Percentiles rank a stretch among this genome's conserved stretches.
phyloP scores from a whole-genome alignment of 2,329 filamentous ascomycete genomes.

The Sporothrix luriei region DNA sequence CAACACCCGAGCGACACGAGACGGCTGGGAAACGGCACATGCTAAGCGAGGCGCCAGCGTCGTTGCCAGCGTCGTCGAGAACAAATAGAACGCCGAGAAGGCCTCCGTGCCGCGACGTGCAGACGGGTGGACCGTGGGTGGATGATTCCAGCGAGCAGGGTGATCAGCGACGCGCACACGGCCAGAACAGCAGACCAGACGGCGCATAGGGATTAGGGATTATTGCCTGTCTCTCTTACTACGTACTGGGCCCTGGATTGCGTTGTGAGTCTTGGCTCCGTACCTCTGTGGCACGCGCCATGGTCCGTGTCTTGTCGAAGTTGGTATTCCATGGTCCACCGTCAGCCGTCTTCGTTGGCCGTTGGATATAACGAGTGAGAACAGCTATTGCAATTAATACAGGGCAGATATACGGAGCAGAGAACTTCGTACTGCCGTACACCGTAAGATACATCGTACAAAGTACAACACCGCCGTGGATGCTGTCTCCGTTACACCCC shows the following conservation, averaged over 20 bases:
- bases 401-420: not conserved
- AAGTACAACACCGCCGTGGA: not conserved
- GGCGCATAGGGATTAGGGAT: no score
- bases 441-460: not conserved
- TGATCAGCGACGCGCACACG: not conserved
- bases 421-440: not conserved
- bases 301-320: not conserved
- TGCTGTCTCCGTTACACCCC: conserved; percentile 16
- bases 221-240: no score
- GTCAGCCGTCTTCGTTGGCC: not conserved
- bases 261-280: no score
- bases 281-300: not conserved
- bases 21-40: conserved; percentile 9
- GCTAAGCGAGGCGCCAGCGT: not conserved
- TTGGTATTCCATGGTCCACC: not conserved
- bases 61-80: not conserved
- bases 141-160: not conserved
- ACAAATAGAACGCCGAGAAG: not conserved
- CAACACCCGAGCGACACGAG: conserved; percentile 21
- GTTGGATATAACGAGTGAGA: not conserved
- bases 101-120: not conserved
- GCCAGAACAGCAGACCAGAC: no score
- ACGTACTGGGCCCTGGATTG: no score
- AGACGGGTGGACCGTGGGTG: not conserved
- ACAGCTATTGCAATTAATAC: not conserved